A percentile compares a stretch with the other conserved stretches of the same genome.
These are phyloP conservation scores for Raphanus hybrid DNA, from an alignment of 441 rosid genomes.

Conservation along the genomic window DNA sequence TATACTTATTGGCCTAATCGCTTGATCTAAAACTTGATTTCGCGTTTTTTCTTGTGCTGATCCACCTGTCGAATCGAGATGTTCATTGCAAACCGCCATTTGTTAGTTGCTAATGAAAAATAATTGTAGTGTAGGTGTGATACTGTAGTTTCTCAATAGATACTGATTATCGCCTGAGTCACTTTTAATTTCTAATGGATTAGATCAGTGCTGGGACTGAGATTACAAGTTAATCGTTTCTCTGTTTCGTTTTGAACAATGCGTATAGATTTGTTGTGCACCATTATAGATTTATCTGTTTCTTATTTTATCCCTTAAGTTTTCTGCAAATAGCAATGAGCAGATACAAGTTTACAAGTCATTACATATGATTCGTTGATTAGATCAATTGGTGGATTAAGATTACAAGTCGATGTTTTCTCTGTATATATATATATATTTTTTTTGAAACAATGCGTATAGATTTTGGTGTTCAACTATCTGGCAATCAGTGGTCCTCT, in stretches of 20 bases:
- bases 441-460: neutral
- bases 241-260: neutral
- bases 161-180: neutral
- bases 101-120: neutral
- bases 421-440: neutral
- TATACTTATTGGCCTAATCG: neutral
- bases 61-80: slow-evolving; percentile 9
- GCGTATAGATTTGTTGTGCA: too few relatives aligned
- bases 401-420: slow-evolving; percentile 10
- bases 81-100: slow-evolving; percentile 1
- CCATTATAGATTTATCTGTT: too few relatives aligned
- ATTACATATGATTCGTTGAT: slow-evolving; percentile 7
- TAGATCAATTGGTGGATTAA: slow-evolving; percentile 12
- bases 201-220: slow-evolving; percentile 15
- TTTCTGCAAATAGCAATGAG: neutral
- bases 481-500: neutral
- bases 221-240: slow-evolving; percentile 4
- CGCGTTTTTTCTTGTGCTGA: slow-evolving; percentile 11
- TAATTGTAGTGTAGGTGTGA: neutral
- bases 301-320: neutral
- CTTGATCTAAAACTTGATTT: slow-evolving; percentile 1
- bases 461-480: neutral
- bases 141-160: neutral
- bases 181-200: neutral
- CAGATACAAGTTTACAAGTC: neutral